Evolutionary conservation across 805 yeast species (phyloP), one percentile per base, ranked within the genome.

Genomic region (Myxozyma melibiosi): DNA sequence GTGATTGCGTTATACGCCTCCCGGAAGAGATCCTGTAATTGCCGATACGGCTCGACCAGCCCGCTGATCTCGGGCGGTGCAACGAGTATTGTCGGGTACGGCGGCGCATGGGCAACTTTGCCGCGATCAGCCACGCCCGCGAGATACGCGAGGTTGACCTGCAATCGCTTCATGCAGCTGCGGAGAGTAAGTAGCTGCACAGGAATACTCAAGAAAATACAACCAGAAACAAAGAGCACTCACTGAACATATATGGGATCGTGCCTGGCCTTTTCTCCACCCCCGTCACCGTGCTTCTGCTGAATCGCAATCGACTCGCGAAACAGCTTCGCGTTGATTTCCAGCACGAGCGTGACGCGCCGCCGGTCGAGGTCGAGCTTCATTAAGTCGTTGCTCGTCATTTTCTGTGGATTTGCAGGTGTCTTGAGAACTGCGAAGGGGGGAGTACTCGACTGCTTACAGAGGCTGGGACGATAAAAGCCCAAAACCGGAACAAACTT

Each of bases 101-200:
- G 58, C 31, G 57, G 58, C 11, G 58, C 56, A 4, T 57, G 62
- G 20, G 57, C 28, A 33, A 54, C 35, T 50, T 65, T 66, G 14
- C 64, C 55, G 27, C 61, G 56, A 46, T 71, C 74, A 7, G 66
- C 68, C 30, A 67, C 50, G 18, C 71, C 59, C 8, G 71, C 71
- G 55, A 73, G 66, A 51, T 71, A 73, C 18, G 69, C 64, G 38
- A 74, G 57, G 51, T 74, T 74, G 42, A 69, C 58, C 43, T 74
- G 74, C 9, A 74, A 47, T 3, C 76, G 66, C 37, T 62, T 65
- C 68, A 74, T 62, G 44, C 74, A 66, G 33, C 63, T 58, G 24
- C 24, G 31, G 8, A 7, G 24, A 14, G 18, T 34, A 42, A 22
- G 48, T 4, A n/a, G 14, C 9, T 13, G 3, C 16, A 34, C 31